These are phyloP conservation scores for Phyllosticta citribraziliensis DNA, from an alignment of 2,329 filamentous ascomycete species.

Conservation along the genomic window DNA sequence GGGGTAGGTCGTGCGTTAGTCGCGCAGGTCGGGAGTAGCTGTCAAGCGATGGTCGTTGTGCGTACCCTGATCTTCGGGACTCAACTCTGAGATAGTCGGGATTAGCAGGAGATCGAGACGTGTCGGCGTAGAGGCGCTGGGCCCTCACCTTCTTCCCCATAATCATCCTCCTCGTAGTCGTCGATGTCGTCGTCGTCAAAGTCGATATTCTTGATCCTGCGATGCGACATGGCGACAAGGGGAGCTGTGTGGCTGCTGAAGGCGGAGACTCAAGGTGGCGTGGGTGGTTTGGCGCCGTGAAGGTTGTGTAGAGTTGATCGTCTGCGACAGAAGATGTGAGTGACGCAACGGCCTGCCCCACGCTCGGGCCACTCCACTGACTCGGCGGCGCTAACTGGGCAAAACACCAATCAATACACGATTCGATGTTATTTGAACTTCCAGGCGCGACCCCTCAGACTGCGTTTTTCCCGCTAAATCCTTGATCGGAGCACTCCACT, in stretches of 20 bases:
- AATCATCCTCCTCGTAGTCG: constrained; percentile 60
- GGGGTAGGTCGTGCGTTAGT: constrained; percentile 10
- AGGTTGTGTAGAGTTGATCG: background rate
- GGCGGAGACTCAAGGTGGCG: background rate
- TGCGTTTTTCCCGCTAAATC: too few relatives aligned
- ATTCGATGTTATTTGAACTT: background rate
- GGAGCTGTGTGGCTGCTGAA: too few relatives aligned
- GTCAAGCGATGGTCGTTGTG: background rate
- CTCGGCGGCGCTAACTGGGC: background rate
- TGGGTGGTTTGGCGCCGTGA: background rate
- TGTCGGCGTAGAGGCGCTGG: background rate
- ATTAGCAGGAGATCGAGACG: background rate
- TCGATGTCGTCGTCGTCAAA: constrained; percentile 80
- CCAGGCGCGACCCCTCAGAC: too few relatives aligned
- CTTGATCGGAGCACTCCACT: too few relatives aligned
- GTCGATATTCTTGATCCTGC: constrained; percentile 10
- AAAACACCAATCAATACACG: background rate
- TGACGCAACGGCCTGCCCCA: background rate
- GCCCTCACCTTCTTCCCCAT: constrained; percentile 72
- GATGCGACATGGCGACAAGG: constrained; percentile 7
- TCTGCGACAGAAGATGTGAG: background rate
- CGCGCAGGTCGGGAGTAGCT: background rate
- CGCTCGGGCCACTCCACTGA: background rate
- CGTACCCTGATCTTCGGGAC: constrained; percentile 29
- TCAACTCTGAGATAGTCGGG: constrained; percentile 17